phyloP scores from a whole-genome alignment of 1,284 basidiomycete genomes.

The Ceratobasidium sp. region DNA sequence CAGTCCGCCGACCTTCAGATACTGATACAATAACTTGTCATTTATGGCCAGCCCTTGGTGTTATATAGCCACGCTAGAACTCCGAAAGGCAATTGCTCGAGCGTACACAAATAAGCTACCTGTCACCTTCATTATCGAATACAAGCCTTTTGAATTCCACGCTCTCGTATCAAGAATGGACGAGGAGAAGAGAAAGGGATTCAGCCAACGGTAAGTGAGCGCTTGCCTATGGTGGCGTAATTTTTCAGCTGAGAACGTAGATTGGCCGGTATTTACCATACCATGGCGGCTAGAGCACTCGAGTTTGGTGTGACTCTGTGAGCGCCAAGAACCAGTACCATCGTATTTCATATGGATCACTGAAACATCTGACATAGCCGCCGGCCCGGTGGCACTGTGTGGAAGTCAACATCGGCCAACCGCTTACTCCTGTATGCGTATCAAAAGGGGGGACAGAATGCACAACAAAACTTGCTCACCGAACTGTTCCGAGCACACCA shows the following conservation, averaged over 20 bases:
- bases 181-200: slow-evolving; percentile 43
- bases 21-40: background rate
- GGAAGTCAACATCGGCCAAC: slow-evolving; percentile 72
- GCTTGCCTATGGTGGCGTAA: background rate
- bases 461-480: slow-evolving; percentile 66
- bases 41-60: slow-evolving; percentile 24
- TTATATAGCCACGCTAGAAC: slow-evolving; percentile 52
- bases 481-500: slow-evolving; percentile 72
- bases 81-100: slow-evolving; percentile 64
- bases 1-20: no score
- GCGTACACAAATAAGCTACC: slow-evolving; percentile 66
- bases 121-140: slow-evolving; percentile 72
- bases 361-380: background rate
- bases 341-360: background rate
- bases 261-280: background rate
- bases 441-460: slow-evolving; percentile 65
- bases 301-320: slow-evolving; percentile 15
- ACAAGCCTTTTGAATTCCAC: slow-evolving; percentile 75
- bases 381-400: slow-evolving; percentile 59
- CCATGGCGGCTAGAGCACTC: background rate
- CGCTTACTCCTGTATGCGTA: slow-evolving; percentile 76
- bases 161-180: slow-evolving; percentile 54
- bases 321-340: slow-evolving; percentile 41
- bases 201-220: slow-evolving; percentile 51
- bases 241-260: slow-evolving; percentile 62